Evolutionary conservation across 768 basidiomycete genomes (phyloP).

Genomic region (Boletales sp.): DNA sequence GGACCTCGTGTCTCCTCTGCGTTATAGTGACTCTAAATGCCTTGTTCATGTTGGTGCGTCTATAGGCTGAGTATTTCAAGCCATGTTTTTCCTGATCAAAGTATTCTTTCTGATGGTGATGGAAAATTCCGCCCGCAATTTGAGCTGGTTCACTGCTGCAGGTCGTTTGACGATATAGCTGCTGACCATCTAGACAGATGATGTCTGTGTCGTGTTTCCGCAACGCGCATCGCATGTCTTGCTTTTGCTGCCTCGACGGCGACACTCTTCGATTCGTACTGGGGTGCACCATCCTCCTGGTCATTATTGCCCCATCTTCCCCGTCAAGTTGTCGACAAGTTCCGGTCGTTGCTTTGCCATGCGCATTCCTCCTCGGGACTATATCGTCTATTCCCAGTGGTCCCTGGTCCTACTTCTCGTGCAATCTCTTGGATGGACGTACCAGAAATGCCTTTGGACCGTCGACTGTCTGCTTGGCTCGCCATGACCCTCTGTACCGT

Average conservation of each 20-base stretch:
- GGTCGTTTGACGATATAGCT: background rate
- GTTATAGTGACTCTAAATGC: no score
- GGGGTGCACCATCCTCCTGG: no score
- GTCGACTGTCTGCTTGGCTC: background rate
- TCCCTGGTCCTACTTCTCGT: background rate
- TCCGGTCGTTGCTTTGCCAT: no score
- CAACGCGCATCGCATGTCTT: no score
- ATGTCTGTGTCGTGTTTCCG: no score
- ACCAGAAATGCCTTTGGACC: background rate
- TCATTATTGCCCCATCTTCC: background rate
- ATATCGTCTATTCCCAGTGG: background rate
- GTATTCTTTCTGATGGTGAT: background rate
- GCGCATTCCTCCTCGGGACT: no score
- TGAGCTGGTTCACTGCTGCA: background rate
- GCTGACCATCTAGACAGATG: no score
- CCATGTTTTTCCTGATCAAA: background rate
- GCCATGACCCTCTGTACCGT: slow-evolving; percentile 16
- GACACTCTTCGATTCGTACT: background rate
- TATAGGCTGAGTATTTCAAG: background rate
- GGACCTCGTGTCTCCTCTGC: no score
- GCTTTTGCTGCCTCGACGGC: background rate
- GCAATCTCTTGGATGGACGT: background rate
- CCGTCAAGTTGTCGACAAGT: background rate
- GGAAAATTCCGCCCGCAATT: background rate
- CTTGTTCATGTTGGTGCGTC: slow-evolving; percentile 8